Evolutionary conservation across 257 asterid species (phyloP), one percentile per base, ranked within the genome.

Genomic region (Fraxinus excelsior): DNA sequence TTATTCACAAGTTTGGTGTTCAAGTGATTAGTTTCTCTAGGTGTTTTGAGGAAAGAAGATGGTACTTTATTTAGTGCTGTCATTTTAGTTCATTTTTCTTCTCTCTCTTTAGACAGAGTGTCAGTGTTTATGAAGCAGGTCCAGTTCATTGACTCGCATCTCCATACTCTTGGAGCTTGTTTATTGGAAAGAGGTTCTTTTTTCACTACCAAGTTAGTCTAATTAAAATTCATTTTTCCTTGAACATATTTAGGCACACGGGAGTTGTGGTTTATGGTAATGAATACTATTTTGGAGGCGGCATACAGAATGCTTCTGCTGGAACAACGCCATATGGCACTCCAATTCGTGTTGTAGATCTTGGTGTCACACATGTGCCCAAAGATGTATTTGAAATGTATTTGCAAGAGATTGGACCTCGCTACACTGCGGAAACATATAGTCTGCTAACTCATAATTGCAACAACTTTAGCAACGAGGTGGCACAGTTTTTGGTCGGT

Each of bases 381-480:
- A 80, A 91, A 89, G 96, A 91, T 66, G 94, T 96, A 25, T 96
- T 96, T 58, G 97, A 96, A 75, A 77, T 78, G 80, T 96, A 96
- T 88, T 82, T 96, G 56, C 86, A 88, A 76, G 97, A 93, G 83
- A 93, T 96, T 69, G 80, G 88, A 58, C 94, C 96, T 8, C 96
- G 98, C 37, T 96, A 89, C 80, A 91, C 97, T 16, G 97, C 97
- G 73, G 94, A 90, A 75, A 88, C 92, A 0, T 96, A 96, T 83
- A 96, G 91, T 84, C 82, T 96, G 84, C 71, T 96, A 67, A 82
- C 89, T 38, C 97, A 93, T 80, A 96, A 96, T 76, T 96, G 99
- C 84, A 96, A 96, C 89, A 96, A 96, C 80, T 96, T 96, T 77
- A 96, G 94, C 78, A 94, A 90, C 65, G 99, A 96, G 87, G 92